Percentiles rank a stretch among this genome's conserved stretches.
These are phyloP conservation scores for Davidsoniella eucalypti DNA, from an alignment of 2,329 filamentous ascomycete species.

Conservation along the genomic window DNA sequence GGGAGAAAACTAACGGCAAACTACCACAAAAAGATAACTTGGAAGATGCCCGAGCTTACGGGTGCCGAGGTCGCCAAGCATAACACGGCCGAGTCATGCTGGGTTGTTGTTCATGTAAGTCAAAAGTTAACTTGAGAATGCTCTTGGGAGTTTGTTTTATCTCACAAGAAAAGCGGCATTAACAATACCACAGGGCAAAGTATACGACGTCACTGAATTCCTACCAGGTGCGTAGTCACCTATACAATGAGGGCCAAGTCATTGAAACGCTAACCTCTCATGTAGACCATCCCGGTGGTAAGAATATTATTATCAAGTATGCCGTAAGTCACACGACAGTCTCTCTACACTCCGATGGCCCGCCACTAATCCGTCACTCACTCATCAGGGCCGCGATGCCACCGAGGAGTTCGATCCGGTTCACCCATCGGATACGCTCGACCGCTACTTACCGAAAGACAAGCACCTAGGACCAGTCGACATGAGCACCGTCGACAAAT, in stretches of 20 bases:
- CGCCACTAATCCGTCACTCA: not conserved
- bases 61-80: conserved; percentile 49
- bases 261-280: not conserved
- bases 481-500: conserved; percentile 58
- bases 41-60: conserved; percentile 26
- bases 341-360: not conserved
- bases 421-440: conserved; percentile 70
- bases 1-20: not conserved
- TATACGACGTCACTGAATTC: conserved; percentile 82
- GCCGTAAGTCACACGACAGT: conserved; percentile 32
- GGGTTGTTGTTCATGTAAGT: conserved; percentile 69
- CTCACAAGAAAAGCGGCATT: not conserved
- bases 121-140: conserved; percentile 14
- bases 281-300: conserved; percentile 69
- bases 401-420: conserved; percentile 87
- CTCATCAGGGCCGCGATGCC: conserved; percentile 60
- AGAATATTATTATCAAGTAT: conserved; percentile 92
- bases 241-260: not conserved
- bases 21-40: not conserved
- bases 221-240: conserved; percentile 40
- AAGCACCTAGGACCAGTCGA: conserved; percentile 86
- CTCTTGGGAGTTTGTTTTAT: not conserved
- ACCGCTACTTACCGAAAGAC: conserved; percentile 64
- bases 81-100: conserved; percentile 68
- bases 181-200: conserved; percentile 41